Conservation (phyloP, 139 green algal species). For the Chlorella sp. region DNA sequence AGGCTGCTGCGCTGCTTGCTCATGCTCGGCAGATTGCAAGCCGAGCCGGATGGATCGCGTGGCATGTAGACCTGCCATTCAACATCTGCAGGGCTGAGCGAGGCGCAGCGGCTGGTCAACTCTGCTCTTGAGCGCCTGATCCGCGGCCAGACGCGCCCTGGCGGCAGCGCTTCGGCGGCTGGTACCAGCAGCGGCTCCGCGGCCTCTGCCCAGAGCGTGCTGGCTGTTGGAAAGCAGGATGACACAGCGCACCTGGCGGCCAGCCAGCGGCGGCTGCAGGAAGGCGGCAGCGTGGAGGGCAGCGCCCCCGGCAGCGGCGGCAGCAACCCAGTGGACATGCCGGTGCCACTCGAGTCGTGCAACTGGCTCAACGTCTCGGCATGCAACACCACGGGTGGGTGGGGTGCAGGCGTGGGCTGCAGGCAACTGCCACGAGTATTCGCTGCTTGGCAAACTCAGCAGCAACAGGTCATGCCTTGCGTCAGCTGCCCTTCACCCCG, state of each 20-base stretch:
- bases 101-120: conserved; percentile 44
- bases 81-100: conserved; percentile 28
- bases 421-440: not conserved
- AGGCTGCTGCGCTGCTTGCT: too few relatives aligned
- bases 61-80: too few relatives aligned
- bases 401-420: not conserved
- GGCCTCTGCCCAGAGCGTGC: not conserved
- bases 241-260: not conserved
- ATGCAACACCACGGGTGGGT: conserved; percentile 58
- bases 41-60: too few relatives aligned
- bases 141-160: not conserved
- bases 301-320: not conserved
- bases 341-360: conserved; percentile 50
- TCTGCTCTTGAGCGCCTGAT: conserved; percentile 35
- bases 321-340: conserved; percentile 7
- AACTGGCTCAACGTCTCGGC: conserved; percentile 65
- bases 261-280: conserved; percentile 18
- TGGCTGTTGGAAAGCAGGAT: not conserved
- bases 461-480: not conserved
- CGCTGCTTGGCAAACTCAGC: too few relatives aligned
- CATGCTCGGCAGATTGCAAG: too few relatives aligned
- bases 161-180: not conserved
- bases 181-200: too few relatives aligned
- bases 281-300: not conserved
- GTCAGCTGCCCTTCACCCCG: not conserved